Conservation (phyloP, 257 asterid genomes). For the Rhazya stricta region DNA sequence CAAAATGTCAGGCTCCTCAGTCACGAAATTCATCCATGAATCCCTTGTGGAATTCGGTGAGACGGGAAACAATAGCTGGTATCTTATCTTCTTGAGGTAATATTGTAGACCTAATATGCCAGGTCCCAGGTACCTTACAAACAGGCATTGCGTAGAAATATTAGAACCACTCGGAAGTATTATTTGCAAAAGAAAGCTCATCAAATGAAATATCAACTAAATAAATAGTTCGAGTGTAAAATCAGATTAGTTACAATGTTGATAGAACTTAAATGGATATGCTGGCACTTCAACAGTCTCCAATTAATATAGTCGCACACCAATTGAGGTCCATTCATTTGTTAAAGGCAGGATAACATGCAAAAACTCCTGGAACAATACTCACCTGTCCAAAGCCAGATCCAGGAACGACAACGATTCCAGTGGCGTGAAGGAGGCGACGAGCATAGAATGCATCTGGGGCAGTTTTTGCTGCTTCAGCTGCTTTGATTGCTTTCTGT, state of each 20-base stretch:
- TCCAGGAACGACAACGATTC: constrained; percentile 94
- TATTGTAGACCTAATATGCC: constrained; percentile 96
- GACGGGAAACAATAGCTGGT: constrained; percentile 68
- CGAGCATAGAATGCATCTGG: constrained; percentile 76
- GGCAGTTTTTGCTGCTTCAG: constrained; percentile 58
- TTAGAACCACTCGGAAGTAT: background rate
- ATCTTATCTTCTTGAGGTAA: constrained; percentile 88
- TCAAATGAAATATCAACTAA: background rate
- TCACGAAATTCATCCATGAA: constrained; percentile 77
- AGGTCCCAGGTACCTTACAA: constrained; percentile 65
- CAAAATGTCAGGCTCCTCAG: constrained; percentile 22
- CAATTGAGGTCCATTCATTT: too few relatives aligned
- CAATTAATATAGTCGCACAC: background rate
- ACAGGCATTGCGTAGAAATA: background rate
- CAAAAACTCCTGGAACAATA: background rate
- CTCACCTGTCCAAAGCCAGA: constrained; percentile 94
- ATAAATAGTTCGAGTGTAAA: background rate
- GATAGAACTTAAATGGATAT: background rate
- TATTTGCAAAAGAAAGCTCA: background rate
- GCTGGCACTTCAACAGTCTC: background rate
- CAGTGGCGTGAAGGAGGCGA: constrained; percentile 80
- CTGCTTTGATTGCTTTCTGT: constrained; percentile 76
- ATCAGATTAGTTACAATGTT: background rate
- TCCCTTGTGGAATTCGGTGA: constrained; percentile 63
- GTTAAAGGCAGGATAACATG: background rate